These are phyloP conservation scores for Yamadazyma conglobata DNA, from an alignment of 1,139 yeast genomes.

Conservation along the genomic window DNA sequence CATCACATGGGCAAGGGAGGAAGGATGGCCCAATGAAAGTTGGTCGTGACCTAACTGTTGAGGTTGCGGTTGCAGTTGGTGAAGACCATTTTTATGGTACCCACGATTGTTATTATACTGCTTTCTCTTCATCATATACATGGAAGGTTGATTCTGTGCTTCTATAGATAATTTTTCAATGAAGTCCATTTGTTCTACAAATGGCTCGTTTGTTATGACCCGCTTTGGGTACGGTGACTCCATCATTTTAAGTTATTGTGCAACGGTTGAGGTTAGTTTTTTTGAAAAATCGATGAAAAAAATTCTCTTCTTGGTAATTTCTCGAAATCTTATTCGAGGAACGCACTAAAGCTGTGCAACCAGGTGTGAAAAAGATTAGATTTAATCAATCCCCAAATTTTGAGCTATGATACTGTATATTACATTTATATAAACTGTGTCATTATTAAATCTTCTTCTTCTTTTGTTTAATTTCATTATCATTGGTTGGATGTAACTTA, in stretches of 20 bases:
- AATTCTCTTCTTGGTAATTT: no score
- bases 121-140: conserved; percentile 10
- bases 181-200: conserved; percentile 30
- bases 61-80: background rate
- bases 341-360: no score
- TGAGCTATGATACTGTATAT: no score
- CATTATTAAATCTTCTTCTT: conserved; percentile 32
- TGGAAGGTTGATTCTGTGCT: conserved; percentile 28
- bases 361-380: no score
- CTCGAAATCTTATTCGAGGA: no score
- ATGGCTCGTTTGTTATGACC: conserved; percentile 26
- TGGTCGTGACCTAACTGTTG: background rate
- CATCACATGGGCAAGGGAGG: no score
- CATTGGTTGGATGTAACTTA: conserved; percentile 80
- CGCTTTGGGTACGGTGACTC: conserved; percentile 22
- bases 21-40: no score
- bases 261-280: no score
- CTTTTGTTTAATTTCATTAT: conserved; percentile 83
- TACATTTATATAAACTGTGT: no score
- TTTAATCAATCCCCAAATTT: no score
- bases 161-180: conserved; percentile 32
- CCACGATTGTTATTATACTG: conserved; percentile 2
- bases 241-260: no score
- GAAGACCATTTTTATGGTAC: background rate
- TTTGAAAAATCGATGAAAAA: no score